Conservation (phyloP, 768 basidiomycete genomes). For the Podaxis rugospora region DNA sequence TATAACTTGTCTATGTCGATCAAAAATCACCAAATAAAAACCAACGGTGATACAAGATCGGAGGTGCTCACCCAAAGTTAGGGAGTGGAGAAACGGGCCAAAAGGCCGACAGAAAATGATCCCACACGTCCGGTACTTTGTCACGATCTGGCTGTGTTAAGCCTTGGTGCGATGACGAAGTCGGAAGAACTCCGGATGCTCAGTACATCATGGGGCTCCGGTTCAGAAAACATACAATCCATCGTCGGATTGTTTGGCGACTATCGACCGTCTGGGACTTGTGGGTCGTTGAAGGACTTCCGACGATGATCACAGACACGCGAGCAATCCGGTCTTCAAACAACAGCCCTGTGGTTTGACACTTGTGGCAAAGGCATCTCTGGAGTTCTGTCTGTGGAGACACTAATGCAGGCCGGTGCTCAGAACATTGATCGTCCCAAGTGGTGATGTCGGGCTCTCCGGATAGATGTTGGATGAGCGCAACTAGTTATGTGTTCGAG, state of each 20-base stretch:
- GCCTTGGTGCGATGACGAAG: background rate
- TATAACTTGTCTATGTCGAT: background rate
- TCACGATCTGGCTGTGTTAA: background rate
- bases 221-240: background rate
- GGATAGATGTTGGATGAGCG: background rate
- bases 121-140: background rate
- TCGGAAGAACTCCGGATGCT: background rate
- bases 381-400: background rate
- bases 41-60: constrained; percentile 1
- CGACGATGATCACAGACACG: background rate
- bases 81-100: background rate
- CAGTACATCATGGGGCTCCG: background rate
- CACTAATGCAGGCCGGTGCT: background rate
- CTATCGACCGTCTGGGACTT: background rate
- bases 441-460: background rate
- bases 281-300: background rate
- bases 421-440: background rate
- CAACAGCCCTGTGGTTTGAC: background rate
- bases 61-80: background rate
- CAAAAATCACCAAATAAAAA: background rate
- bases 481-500: background rate
- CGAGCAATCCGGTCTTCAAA: background rate
- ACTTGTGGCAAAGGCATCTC: background rate
- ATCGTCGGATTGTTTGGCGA: background rate
- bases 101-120: background rate